A percentile compares a stretch with the other conserved stretches of the same genome.
Evolutionary conservation across 495 filamentous ascomycete species (phyloP).

Genomic region (Cercophora scortea): DNA sequence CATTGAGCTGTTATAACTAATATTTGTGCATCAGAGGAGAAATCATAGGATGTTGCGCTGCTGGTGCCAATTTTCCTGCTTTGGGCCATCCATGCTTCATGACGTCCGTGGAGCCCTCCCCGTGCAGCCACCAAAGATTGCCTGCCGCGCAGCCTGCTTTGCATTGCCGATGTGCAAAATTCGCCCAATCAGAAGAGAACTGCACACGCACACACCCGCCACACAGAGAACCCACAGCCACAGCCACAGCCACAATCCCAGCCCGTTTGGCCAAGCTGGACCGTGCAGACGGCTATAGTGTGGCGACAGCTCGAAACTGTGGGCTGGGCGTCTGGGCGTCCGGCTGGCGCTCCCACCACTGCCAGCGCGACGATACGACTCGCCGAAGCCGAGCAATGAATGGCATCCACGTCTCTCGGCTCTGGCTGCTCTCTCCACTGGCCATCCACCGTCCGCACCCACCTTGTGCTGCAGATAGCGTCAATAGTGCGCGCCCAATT

Average conservation of each 20-base stretch:
- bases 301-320: slow-evolving; percentile 8
- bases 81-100: neutral
- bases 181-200: no score
- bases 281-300: neutral
- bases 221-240: slow-evolving; percentile 4
- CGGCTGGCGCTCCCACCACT: no score
- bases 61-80: slow-evolving; percentile 3
- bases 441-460: slow-evolving; percentile 1
- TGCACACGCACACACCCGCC: neutral
- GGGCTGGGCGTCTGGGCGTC: no score
- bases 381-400: slow-evolving; percentile 13
- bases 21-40: neutral
- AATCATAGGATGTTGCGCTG: neutral
- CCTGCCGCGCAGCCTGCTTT: no score
- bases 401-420: slow-evolving; percentile 18
- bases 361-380: no score
- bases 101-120: neutral
- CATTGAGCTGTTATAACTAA: neutral
- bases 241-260: slow-evolving; percentile 14
- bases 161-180: no score
- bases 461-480: slow-evolving; percentile 2
- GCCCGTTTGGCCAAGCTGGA: neutral
- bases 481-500: neutral
- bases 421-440: neutral
- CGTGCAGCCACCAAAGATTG: no score